Evolutionary conservation across 2,329 filamentous ascomycete species (phyloP), one percentile per base, ranked within the genome.

Genomic region (Metarhizium humberi): DNA sequence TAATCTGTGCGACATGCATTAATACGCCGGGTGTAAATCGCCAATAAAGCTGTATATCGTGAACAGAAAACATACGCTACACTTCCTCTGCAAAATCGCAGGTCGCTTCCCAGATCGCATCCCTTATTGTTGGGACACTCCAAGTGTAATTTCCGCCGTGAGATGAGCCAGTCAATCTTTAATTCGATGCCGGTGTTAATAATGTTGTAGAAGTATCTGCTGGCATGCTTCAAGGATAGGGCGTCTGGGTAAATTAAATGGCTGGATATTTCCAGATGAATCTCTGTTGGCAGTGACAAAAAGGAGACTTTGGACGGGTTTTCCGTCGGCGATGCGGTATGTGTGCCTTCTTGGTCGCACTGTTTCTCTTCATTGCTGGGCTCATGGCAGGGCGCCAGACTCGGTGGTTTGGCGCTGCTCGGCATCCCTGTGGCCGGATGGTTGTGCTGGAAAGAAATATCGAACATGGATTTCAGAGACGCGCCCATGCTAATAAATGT

Each of bases 171-270:
- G 56, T 80, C 78, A 13, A 89, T 78, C 65, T 88, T 88, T 48
- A 88, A 73, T 32, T 75, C 68, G 34, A 88, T 73, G 40, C 82
- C 84, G 0, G 86, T 89, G 66, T 85, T 77, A 58, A 88, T 83
- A 2, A 87, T 69, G 50, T 67, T 63, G 70, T 84, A 85, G 66
- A 89, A 85, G 63, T 86, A 76, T 56, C 77, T 76, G 63, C 72
- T 83, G 20, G 80, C 80, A 65, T 88, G 85, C 63, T 88, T 88
- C 16, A 89, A 71, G 0, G 85, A 85, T 1, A 89, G 75, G 0
- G 86, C 86, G 58, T 90, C 86, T 0, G 86, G 86, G 58, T 89
- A 89, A 36, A 78, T 78, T 56, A 89, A 80, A 54, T 80, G 73
- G 11, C 74, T 66, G 36, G 80, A 73, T 55, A 89, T 84, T 51